Conservation (phyloP, 202 grass and related monocot species). For the Musa balbisiana region DNA sequence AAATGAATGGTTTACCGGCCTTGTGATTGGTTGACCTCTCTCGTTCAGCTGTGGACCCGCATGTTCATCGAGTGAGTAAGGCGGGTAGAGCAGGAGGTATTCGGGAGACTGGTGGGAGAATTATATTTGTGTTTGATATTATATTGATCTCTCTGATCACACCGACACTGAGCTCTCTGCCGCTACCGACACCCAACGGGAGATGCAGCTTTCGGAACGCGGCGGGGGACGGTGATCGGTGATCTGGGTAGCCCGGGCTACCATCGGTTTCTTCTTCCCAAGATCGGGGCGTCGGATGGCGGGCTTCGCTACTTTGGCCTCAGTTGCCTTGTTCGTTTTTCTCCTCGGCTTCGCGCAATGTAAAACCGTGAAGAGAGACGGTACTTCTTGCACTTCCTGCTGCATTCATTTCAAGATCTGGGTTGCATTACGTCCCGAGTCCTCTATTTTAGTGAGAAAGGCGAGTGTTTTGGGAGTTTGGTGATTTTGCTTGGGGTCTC, state of each 20-base stretch:
- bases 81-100: no score
- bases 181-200: background rate
- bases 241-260: background rate
- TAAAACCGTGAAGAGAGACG: slow-evolving; percentile 23
- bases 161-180: background rate
- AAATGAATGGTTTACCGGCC: no score
- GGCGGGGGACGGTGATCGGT: background rate
- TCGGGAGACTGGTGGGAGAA: no score
- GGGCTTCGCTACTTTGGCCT: background rate
- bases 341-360: background rate
- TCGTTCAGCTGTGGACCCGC: no score
- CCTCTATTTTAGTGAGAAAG: background rate
- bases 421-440: background rate
- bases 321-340: background rate
- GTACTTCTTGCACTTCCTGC: background rate
- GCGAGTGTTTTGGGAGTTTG: background rate
- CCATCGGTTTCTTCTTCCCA: background rate
- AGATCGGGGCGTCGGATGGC: slow-evolving; percentile 7
- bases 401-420: background rate
- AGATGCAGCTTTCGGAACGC: background rate
- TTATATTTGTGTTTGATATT: no score
- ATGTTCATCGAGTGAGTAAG: no score
- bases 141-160: background rate
- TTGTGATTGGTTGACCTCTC: no score
- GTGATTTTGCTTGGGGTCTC: background rate